phyloP scores from a whole-genome alignment of 345 rosid genomes.

The Eucalyptus coolabah region DNA sequence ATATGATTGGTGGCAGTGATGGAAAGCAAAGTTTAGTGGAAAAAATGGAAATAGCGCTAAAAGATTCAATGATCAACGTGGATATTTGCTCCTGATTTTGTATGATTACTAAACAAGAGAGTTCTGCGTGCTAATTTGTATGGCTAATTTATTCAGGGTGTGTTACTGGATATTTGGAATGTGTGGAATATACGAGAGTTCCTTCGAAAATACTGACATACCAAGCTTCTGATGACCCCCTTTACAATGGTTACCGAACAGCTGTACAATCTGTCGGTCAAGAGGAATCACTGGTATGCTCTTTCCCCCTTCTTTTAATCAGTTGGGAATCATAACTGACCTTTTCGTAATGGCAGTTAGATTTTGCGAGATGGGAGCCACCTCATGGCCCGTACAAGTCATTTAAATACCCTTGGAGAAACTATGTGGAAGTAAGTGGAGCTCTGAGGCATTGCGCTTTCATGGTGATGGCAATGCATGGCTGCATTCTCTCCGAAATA shows the following conservation, averaged over 20 bases:
- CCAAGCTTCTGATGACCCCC: constrained; percentile 81
- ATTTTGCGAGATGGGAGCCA: constrained; percentile 86
- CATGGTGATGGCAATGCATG: constrained; percentile 96
- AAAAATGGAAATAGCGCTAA: not conserved
- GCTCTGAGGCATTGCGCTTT: constrained; percentile 88
- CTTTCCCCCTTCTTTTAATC: not conserved
- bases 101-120: not conserved
- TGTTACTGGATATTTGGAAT: constrained; percentile 64
- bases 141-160: constrained; percentile 30
- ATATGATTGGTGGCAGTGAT: not conserved
- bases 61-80: not conserved
- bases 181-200: constrained; percentile 68
- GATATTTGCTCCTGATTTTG: not conserved
- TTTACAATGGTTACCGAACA: constrained; percentile 76
- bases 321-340: not conserved
- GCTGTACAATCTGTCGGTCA: constrained; percentile 78
- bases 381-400: constrained; percentile 77
- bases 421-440: constrained; percentile 70
- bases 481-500: constrained; percentile 81
- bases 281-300: constrained; percentile 60
- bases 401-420: constrained; percentile 71
- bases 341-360: constrained; percentile 23
- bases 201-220: constrained; percentile 85
- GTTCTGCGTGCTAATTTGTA: not conserved
- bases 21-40: not conserved